Base-by-base conservation (phyloP, 2,329 filamentous ascomycete species). In the Cladosporium sp. region DNA sequence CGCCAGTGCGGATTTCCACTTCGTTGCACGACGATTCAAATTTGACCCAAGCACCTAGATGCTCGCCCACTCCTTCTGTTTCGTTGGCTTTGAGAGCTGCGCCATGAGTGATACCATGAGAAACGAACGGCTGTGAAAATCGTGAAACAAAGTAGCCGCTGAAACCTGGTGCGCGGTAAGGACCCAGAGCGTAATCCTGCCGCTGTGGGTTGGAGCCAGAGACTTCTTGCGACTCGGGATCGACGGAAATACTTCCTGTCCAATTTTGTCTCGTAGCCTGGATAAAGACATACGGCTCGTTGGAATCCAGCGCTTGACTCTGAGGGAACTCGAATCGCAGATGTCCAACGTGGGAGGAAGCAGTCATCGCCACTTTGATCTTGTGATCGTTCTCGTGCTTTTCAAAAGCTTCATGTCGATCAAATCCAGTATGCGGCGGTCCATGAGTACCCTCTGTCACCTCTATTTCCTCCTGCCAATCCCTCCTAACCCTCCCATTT, bases 131-230 rank as follows among this genome's bases (percentile, higher is more conserved):
- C 52, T 78, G 72, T 0, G 81, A 83, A 66, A 83, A 84, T 3
- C 79, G 78, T 11, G 80, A 81, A 0, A 83, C 81, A 63, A 83
- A 83, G 68, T 82, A 83, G 8, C 80, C 79, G 1, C 74, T 77
- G 68, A 83, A 83, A 0, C 75, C 77, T 3, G 72, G 62, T 1
- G 81, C 79, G 24, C 74, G 77, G 52, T 80, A 75, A 2, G 81
- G 81, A 1, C 82, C 81, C 0, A 84, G 69, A 7, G 75, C 74
- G 61, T 82, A 83, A 62, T 83, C 81, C 68, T 84, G 81, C 41
- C 81, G 74, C 68, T 83, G 80, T 0, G 80, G 77, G 64, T 83
- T 83, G 32, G 77, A 80, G 0, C 81, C 81, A 15, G 72, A 81
- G 14, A 83, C 71, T 65, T 84, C 82, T 51, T 66, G 73, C 10